Percentiles rank a stretch among this genome's conserved stretches.
These are phyloP conservation scores for Microascus cirrosus DNA, from an alignment of 2,329 filamentous ascomycete genomes.

Conservation along the genomic window DNA sequence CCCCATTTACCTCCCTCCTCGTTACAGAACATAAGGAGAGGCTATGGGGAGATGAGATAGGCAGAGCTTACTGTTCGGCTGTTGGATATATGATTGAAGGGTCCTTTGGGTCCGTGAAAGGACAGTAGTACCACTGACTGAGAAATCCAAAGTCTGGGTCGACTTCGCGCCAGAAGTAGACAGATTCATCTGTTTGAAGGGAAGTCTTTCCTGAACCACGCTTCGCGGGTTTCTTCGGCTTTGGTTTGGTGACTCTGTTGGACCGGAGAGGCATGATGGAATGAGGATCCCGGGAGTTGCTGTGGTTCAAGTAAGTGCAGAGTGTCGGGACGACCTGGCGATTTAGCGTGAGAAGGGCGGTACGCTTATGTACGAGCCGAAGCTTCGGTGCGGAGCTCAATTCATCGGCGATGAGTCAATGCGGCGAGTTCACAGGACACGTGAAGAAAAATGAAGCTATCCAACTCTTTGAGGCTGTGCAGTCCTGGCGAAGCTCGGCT, in stretches of 20 bases:
- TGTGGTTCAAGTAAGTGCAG: too few species aligned
- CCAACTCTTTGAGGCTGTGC: too few species aligned
- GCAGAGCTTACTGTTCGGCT: slow-evolving; percentile 33
- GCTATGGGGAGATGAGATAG: not conserved
- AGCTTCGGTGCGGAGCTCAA: too few species aligned
- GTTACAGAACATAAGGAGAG: too few species aligned
- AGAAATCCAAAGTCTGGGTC: slow-evolving; percentile 40
- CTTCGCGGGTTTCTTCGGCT: not conserved
- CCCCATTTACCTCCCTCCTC: too few species aligned
- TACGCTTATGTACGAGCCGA: too few species aligned
- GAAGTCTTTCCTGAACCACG: not conserved
- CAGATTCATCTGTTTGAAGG: slow-evolving; percentile 1
- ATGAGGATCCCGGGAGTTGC: not conserved
- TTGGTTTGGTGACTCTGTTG: not conserved
- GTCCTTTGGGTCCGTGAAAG: slow-evolving; percentile 30
- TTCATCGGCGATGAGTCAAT: too few species aligned
- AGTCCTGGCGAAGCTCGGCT: too few species aligned
- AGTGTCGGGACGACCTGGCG: too few species aligned
- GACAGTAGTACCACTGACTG: slow-evolving; percentile 49
- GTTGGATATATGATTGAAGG: slow-evolving; percentile 29
- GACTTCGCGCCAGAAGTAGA: slow-evolving; percentile 38
- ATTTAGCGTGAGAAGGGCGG: too few species aligned
- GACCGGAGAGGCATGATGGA: not conserved
- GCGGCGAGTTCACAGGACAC: too few species aligned
- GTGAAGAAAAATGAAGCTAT: too few species aligned